A percentile compares a stretch with the other conserved stretches of the same genome.
Evolutionary conservation across 2,329 filamentous ascomycete species (phyloP).

Genomic region (Lachnellula willkommii): DNA sequence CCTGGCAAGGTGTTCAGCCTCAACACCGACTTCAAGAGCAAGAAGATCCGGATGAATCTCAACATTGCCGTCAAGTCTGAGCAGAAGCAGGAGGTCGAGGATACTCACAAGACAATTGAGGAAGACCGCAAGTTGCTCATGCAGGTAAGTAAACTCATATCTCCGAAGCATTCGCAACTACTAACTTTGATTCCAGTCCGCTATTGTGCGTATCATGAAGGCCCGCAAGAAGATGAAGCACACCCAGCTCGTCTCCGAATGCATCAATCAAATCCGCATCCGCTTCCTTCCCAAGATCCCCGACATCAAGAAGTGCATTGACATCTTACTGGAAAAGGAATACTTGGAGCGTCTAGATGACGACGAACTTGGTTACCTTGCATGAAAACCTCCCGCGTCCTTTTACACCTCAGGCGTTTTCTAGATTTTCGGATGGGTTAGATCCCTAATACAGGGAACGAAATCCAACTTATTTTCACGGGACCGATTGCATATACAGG

Average conservation of each 20-base stretch:
- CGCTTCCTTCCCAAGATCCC: slow-evolving; percentile 88
- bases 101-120: slow-evolving; percentile 99
- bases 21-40: slow-evolving; percentile 95
- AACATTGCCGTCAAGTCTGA: slow-evolving; percentile 94
- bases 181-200: slow-evolving; percentile 59
- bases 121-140: slow-evolving; percentile 94
- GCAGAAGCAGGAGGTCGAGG: slow-evolving; percentile 90
- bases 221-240: slow-evolving; percentile 99
- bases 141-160: slow-evolving; percentile 61
- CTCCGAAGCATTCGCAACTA: slow-evolving; percentile 3
- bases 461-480: background rate
- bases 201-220: slow-evolving; percentile 99
- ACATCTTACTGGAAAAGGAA: slow-evolving; percentile 97
- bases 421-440: slow-evolving; percentile 2
- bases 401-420: slow-evolving; percentile 3
- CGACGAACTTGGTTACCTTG: slow-evolving; percentile 90
- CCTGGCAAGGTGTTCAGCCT: slow-evolving; percentile 75
- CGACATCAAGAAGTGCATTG: slow-evolving; percentile 99
- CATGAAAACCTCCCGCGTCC: slow-evolving; percentile 45
- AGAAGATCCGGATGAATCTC: slow-evolving; percentile 95
- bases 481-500: background rate
- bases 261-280: slow-evolving; percentile 88
- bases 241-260: slow-evolving; percentile 86
- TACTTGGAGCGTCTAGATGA: slow-evolving; percentile 94
- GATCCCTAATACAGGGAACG: slow-evolving; percentile 1